Evolutionary conservation across 768 basidiomycete genomes (phyloP), one percentile per base, ranked within the genome.

Genomic region (Symmetrospora coprosmae): DNA sequence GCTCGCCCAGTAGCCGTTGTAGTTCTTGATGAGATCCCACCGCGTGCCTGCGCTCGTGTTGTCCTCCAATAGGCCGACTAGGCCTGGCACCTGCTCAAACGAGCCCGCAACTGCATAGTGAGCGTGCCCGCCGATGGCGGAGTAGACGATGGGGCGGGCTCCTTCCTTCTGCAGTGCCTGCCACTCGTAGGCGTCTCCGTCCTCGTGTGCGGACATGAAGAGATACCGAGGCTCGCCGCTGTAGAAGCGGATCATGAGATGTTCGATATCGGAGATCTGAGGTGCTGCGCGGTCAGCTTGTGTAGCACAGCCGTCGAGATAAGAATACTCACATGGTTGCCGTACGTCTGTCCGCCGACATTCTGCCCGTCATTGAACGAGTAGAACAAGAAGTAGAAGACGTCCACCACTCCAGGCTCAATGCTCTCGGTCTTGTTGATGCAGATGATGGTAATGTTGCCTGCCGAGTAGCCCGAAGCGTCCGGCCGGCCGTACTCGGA

Each of bases 201-300:
- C 55, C 28, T 58, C 31, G 33, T 58, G 55, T 40, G 43, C 41
- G n/a, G 55, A 58, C 4, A 58, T 21, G 30, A 58, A 58, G 21
- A 58, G 25, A 38, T 34, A 58, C 33, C 28, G 30, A 31, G 55
- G 55, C 14, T 58, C 23, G 5, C 43, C 55, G 43, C 33, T 46
- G 9, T 23, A 33, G 43, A 58, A 58, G 25, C 55, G 39, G 5
- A 58, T 46, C 55, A 58, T 58, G 6, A 47, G 30, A 27, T 58
- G 37, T 31, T 58, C 55, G 31, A 58, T 58, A 21, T 58, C 55
- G 55, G 55, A 58, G 4, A 58, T 58, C 55, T 58, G 55, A 16
- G 35, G 35, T 14, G 21, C n/a, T 52, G 19, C n/a, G 19, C 17
- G 33, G 11, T 30, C 23, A 16, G 49, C 27, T 27, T 34, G n/a